Percentiles rank a stretch among this genome's conserved stretches.
phyloP scores from a whole-genome alignment of 202 grass and related monocot genomes.

The Sporobolus alterniflorus region DNA sequence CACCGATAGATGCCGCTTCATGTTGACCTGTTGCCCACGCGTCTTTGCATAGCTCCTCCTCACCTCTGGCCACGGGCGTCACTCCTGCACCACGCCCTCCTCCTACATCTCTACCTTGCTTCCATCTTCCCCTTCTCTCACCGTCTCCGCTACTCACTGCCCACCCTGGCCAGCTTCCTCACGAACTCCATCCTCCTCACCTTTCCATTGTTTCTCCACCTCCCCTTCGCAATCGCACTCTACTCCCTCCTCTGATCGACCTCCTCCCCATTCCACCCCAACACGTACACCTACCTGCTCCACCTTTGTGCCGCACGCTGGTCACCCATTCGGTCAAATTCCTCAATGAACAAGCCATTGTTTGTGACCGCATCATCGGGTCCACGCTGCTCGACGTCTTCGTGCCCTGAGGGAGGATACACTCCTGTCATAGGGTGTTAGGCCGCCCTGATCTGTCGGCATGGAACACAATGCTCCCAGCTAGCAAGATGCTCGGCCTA shows the following conservation, averaged over 20 bases:
- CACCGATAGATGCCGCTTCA: no score
- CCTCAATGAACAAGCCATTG: conserved; percentile 21
- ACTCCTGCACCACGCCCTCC: conserved; percentile 38
- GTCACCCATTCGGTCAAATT: conserved; percentile 56
- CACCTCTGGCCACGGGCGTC: conserved; percentile 44
- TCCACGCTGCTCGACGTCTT: conserved; percentile 46
- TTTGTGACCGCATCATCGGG: conserved; percentile 31
- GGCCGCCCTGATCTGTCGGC: conserved; percentile 30
- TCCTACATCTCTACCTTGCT: conserved; percentile 35
- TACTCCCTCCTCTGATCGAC: conserved; percentile 27
- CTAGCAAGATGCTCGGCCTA: conserved; percentile 12
- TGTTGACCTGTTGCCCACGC: no score
- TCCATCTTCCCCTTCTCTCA: neutral
- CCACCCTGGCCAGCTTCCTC: conserved; percentile 38
- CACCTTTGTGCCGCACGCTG: conserved; percentile 47
- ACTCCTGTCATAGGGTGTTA: conserved; percentile 21
- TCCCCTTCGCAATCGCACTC: conserved; percentile 33
- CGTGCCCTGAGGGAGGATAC: conserved; percentile 33
- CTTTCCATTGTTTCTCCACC: neutral
- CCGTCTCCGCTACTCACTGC: conserved; percentile 20
- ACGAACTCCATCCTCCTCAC: conserved; percentile 51
- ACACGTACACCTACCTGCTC: conserved; percentile 46
- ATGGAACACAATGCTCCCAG: conserved; percentile 51
- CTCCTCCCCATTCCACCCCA: conserved; percentile 31
- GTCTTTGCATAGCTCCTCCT: no score